These are phyloP conservation scores for Cercophora newfieldiana DNA, from an alignment of 495 filamentous ascomycete species.

Conservation along the genomic window DNA sequence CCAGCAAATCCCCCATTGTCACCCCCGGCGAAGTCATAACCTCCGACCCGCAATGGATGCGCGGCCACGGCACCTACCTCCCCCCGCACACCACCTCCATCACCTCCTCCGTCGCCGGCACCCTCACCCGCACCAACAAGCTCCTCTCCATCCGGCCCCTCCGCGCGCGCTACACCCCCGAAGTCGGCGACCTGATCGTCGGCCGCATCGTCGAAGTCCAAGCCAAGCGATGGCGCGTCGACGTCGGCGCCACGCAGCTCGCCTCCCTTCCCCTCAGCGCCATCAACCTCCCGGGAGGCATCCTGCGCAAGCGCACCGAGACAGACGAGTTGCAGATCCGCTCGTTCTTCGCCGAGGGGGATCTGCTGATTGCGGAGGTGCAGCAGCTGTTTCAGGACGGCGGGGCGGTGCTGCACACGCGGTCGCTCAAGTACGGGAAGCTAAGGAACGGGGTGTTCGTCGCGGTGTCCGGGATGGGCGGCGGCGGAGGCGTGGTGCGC, in stretches of 20 bases:
- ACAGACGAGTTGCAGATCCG: constrained; percentile 96
- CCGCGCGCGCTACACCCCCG: constrained; percentile 89
- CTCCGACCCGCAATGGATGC: constrained; percentile 94
- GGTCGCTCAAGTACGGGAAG: constrained; percentile 90
- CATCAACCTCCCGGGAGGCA: constrained; percentile 94
- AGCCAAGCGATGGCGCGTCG: constrained; percentile 86
- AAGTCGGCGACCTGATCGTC: constrained; percentile 93
- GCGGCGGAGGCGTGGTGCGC: constrained; percentile 78
- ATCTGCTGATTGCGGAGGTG: constrained; percentile 87
- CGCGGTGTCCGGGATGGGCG: constrained; percentile 74
- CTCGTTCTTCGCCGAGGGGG: constrained; percentile 88
- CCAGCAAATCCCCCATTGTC: constrained; percentile 52
- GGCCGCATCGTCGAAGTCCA: constrained; percentile 93
- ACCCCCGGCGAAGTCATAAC: constrained; percentile 91
- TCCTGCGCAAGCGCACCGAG: constrained; percentile 83
- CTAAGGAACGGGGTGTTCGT: constrained; percentile 89
- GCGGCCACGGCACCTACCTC: constrained; percentile 82
- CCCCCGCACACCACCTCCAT: constrained; percentile 64
- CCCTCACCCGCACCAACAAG: constrained; percentile 89
- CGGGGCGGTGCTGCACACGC: constrained; percentile 81
- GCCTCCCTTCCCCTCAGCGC: constrained; percentile 79
- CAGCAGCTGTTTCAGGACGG: constrained; percentile 82
- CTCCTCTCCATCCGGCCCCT: constrained; percentile 86
- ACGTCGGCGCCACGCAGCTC: constrained; percentile 80
- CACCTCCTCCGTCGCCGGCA: constrained; percentile 82